These are phyloP conservation scores for Phoma sp. DNA, from an alignment of 2,329 filamentous ascomycete species.

Conservation along the genomic window DNA sequence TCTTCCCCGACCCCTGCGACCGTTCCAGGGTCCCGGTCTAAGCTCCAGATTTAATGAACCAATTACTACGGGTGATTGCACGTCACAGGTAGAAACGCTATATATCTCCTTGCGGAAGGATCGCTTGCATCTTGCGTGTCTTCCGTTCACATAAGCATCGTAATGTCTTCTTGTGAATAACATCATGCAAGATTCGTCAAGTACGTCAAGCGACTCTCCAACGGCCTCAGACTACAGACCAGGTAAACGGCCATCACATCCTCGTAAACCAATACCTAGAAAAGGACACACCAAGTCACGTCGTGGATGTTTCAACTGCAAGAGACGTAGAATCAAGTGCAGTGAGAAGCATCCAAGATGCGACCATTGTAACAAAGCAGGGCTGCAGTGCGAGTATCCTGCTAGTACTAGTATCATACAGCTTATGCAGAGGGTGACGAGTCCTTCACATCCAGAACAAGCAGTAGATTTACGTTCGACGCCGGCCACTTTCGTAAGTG, in stretches of 20 bases:
- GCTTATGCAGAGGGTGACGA: constrained; percentile 28
- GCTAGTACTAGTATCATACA: constrained; percentile 50
- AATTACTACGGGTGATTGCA: constrained; percentile 12
- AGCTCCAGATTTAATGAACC: constrained; percentile 35
- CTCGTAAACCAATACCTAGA: constrained; percentile 50
- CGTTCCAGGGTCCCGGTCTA: constrained; percentile 36
- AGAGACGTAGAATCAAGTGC: constrained; percentile 71
- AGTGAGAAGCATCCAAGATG: constrained; percentile 70
- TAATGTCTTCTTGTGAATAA: constrained; percentile 32
- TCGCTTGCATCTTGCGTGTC: constrained; percentile 23
- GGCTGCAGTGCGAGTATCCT: constrained; percentile 69
- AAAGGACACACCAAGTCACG: constrained; percentile 71
- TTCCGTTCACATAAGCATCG: constrained; percentile 20
- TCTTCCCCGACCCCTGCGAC: constrained; percentile 34
- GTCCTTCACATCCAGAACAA: constrained; percentile 35
- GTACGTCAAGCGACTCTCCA: constrained; percentile 43
- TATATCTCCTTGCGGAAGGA: constrained; percentile 37
- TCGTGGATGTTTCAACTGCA: constrained; percentile 71
- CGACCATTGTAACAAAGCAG: constrained; percentile 68
- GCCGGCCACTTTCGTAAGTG: constrained; percentile 44
- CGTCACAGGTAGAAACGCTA: constrained; percentile 23
- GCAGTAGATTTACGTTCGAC: constrained; percentile 38
- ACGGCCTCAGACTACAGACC: constrained; percentile 27
- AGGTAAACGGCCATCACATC: constrained; percentile 30
- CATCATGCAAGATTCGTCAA: constrained; percentile 32